phyloP scores from a whole-genome alignment of 306 rosid species.

The Castanopsis chinensis region DNA sequence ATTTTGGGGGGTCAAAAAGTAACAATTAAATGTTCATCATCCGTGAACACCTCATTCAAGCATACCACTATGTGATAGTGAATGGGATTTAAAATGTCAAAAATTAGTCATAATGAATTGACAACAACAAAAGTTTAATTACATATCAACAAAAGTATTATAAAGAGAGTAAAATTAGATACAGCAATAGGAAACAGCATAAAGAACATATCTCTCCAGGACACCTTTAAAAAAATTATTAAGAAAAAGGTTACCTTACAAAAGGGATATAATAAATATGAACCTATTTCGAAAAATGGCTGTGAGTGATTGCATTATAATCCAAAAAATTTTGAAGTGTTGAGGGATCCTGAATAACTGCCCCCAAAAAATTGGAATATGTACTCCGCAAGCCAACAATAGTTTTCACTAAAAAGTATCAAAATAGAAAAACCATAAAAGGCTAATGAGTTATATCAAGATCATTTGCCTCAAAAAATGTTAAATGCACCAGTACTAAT shows the following conservation, averaged over 20 bases:
- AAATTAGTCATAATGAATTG: no score
- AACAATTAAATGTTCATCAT: no score
- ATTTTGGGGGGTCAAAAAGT: no score
- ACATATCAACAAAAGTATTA: no score
- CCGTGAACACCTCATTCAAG: no score
- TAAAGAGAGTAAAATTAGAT: no score
- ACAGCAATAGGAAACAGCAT: no score
- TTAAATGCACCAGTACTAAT: slow-evolving; percentile 37
- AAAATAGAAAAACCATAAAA: slow-evolving; percentile 6
- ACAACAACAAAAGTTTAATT: no score
- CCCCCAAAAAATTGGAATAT: slow-evolving; percentile 43
- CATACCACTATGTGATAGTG: no score
- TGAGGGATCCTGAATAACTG: slow-evolving; percentile 37
- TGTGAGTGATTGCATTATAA: slow-evolving; percentile 41
- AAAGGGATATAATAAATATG: slow-evolving; percentile 6
- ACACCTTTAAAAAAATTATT: not conserved
- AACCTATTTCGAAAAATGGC: slow-evolving; percentile 41
- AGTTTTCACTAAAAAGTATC: slow-evolving; percentile 19
- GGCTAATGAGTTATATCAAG: not conserved
- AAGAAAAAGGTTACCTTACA: not conserved
- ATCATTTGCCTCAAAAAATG: slow-evolving; percentile 2
- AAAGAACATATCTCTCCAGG: not conserved
- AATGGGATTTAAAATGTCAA: no score
- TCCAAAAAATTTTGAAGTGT: slow-evolving; percentile 44
- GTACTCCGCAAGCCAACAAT: not conserved